Evolutionary conservation across 169 alveolate species (phyloP).

Genomic region (Amoebophrya sp.): DNA sequence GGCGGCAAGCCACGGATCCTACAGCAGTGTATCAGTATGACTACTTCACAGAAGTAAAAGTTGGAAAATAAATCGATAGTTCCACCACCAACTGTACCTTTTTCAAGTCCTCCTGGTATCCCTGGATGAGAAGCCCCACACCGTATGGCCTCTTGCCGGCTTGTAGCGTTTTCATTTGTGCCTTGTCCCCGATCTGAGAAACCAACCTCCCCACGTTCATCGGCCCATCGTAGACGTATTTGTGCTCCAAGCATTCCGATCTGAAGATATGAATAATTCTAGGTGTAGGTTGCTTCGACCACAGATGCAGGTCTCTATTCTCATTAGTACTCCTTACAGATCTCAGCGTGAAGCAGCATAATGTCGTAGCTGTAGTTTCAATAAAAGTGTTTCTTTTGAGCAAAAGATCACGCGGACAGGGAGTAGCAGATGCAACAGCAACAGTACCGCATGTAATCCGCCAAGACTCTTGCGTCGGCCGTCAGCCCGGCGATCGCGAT

Average conservation of each 20-base stretch:
- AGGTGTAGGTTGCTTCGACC: too few species aligned
- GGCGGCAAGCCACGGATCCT: too few species aligned
- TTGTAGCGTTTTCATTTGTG: conserved; percentile 88
- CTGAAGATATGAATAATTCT: not conserved
- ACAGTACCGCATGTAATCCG: conserved; percentile 56
- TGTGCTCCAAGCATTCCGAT: conserved; percentile 84
- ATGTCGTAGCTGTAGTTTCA: too few species aligned
- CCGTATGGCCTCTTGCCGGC: conserved; percentile 96
- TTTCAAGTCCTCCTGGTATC: conserved; percentile 72
- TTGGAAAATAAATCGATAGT: not conserved
- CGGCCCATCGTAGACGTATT: conserved; percentile 84
- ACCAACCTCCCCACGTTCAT: conserved; percentile 85
- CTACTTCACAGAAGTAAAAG: not conserved
- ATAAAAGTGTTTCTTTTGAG: too few species aligned
- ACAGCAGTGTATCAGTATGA: too few species aligned
- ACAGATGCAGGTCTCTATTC: too few species aligned
- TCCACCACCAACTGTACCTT: not conserved
- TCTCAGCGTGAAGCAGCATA: too few species aligned
- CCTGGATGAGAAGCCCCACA: conserved; percentile 92
- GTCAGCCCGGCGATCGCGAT: conserved; percentile 96
- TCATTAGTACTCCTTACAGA: too few species aligned
- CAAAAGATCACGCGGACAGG: too few species aligned
- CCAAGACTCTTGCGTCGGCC: conserved; percentile 91
- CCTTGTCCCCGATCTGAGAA: conserved; percentile 82
- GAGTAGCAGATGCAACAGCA: too few species aligned